Base-by-base conservation (phyloP, 2,329 filamentous ascomycete genomes). In the Phialocephala subalpina region DNA sequence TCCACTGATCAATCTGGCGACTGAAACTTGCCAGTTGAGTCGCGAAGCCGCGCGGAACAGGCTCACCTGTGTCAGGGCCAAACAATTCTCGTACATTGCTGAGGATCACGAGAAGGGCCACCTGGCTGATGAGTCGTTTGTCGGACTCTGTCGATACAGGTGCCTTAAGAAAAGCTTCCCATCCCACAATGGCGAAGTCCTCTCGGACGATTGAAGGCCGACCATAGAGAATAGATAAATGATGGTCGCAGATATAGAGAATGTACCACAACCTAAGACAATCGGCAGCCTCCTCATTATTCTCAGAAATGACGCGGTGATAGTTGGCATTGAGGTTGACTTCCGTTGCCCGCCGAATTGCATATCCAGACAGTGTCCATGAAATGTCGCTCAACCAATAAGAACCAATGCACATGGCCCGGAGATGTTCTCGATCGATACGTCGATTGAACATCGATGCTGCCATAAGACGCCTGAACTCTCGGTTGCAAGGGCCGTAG, bases 191-290 rank as follows among this genome's bases (percentile, higher is more conserved):
- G 45, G 16, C 45, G 16, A n/a, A 25, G 22, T 49, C 22, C n/a
- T 25, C 45, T 8, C 22, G 45, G 8, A 49, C n/a, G 16, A 49
- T 25, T 6, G 45, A 25, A 20, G 16, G 18, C n/a, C 45, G 45
- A 9, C 22, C 22, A 25, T 49, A 49, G 18, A 49, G 45, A 7
- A 49, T 49, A n/a, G 45, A 49, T 8, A 49, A 25, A 25, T 49
- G 45, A n/a, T 49, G 45, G 22, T 49, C 45, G 45, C 45, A 49
- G 22, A 49, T 49, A 20, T 49, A 49, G 45, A 49, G 22, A n/a
- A 49, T n/a, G 45, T 49, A 49, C 45, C 45, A 49, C n/a, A 49
- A 20, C 22, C 45, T n/a, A 20, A 49, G 18, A n/a, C 45, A n/a
- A 25, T 49, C 45, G 7, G 22, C 45, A 38, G 35, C 35, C 7